Conservation (phyloP, 2,329 filamentous ascomycete species). For the Decorospora gaudefroyi region DNA sequence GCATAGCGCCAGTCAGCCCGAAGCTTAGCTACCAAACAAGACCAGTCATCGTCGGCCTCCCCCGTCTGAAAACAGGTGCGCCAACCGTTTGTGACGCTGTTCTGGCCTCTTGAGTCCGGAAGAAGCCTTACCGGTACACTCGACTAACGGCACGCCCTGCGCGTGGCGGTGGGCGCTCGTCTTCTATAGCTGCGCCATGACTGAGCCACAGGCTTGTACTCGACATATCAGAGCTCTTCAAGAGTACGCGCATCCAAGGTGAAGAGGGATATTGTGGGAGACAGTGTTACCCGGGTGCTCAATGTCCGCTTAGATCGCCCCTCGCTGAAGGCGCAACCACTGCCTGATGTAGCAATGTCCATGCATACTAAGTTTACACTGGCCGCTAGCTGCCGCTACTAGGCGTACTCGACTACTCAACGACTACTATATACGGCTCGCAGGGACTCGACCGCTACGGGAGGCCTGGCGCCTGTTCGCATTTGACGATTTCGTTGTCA, state of each 20-base stretch:
- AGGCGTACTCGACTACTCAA: not conserved
- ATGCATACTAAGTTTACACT: not conserved
- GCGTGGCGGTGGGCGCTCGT: constrained; percentile 25
- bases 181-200: constrained; percentile 26
- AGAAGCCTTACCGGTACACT: constrained; percentile 7
- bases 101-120: constrained; percentile 9
- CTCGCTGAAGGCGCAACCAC: not conserved
- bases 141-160: constrained; percentile 22
- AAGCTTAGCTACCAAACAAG: constrained; percentile 25
- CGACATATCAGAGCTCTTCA: not conserved
- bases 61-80: constrained; percentile 4
- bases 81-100: constrained; percentile 6
- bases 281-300: too few species aligned
- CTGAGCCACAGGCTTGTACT: too few species aligned
- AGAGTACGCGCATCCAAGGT: not conserved
- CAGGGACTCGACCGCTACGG: constrained; percentile 1
- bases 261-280: too few species aligned
- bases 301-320: not conserved
- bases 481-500: constrained; percentile 4
- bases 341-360: not conserved
- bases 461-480: not conserved
- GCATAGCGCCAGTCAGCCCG: constrained; percentile 27
- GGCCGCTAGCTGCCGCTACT: not conserved
- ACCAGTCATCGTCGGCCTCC: constrained; percentile 14
- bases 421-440: constrained; percentile 1